Percentiles rank a stretch among this genome's conserved stretches.
Conservation (phyloP, 495 filamentous ascomycete genomes). For the Hypomontagnella monticulosa region DNA sequence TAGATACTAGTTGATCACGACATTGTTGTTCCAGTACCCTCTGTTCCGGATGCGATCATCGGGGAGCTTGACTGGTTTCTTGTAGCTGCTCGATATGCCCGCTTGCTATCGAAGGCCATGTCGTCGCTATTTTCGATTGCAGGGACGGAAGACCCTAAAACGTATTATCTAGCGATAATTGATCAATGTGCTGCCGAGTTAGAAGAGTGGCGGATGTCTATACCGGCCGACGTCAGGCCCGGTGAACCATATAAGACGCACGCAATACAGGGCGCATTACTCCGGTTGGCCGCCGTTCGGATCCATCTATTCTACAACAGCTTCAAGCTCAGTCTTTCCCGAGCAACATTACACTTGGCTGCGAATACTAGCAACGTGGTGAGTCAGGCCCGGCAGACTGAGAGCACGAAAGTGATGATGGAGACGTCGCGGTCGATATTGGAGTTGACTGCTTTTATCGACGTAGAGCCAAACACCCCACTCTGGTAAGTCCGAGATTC, state of each 20-base stretch:
- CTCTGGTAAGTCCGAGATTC: conserved; percentile 46
- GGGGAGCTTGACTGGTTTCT: conserved; percentile 50
- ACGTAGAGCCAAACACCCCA: conserved; percentile 45
- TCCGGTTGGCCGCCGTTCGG: conserved; percentile 16
- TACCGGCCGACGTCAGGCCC: conserved; percentile 44
- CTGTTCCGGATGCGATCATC: conserved; percentile 41
- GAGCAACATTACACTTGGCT: conserved; percentile 44
- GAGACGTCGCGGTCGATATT: conserved; percentile 44
- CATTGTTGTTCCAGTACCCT: conserved; percentile 48
- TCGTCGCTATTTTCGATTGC: conserved; percentile 48
- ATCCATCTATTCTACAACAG: conserved; percentile 43
- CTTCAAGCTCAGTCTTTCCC: conserved; percentile 46
- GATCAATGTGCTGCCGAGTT: conserved; percentile 41
- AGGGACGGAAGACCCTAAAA: conserved; percentile 39
- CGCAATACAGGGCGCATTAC: conserved; percentile 9
- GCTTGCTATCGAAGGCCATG: conserved; percentile 47
- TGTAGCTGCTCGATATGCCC: conserved; percentile 37
- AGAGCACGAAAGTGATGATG: conserved; percentile 37
- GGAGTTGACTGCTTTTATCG: conserved; percentile 48
- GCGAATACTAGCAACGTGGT: conserved; percentile 17
- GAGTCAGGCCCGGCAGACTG: conserved; percentile 22
- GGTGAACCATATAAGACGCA: conserved; percentile 26
- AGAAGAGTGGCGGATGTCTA: conserved; percentile 46
- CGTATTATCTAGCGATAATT: conserved; percentile 38
- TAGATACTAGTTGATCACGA: conserved; percentile 44